Base-by-base conservation (phyloP, 2,329 filamentous ascomycete genomes). In the Hymenoscyphus repandus region DNA sequence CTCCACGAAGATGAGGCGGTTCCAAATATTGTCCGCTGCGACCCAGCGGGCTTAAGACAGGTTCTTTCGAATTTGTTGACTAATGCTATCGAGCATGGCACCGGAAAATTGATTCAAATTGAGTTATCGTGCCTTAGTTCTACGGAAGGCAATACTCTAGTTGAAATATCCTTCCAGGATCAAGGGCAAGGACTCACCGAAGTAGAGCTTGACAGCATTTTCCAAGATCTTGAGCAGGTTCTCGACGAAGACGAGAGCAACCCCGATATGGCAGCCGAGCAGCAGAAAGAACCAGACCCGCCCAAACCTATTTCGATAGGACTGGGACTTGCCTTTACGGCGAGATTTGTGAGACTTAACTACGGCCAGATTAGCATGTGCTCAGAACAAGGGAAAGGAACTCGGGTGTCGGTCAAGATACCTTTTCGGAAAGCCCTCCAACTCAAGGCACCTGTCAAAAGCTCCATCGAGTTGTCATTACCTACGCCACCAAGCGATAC, bases 341-440 rank as follows among this genome's bases (percentile, higher is more conserved):
- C 59, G 9, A 49, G 56, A 37, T 62, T 58, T 43, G 59, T 60
- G 1, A 49, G 58, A 10, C 39, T 61, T 11, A 57, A 60, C 32
- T 49, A 49, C 22, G 58, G 58, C 7, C 59, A 59, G 37, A 60
- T 62, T 33, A 40, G 43, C 27, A 62, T 60, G n/a, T 46, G 52
- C 15, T 52, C 55, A n/a, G 44, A 54, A 45, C 1, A 17, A 18
- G 46, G 47, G 2, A 52, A 50, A 43, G 59, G 59, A 31, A 60
- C 59, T 1, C 51, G 51, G 43, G 58, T 60, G n/a, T 56, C 55
- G 1, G 40, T 61, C 9, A 59, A 53, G 11, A 58, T 61, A 1
- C 60, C 60, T 10, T 60, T 60, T 45, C 50, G 54, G 12, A 57
- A 57, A 33, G 48, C 57, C n/a, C 22, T 55, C 20, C 42, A 41